These are phyloP conservation scores for Phaffia rhodozyma DNA, from an alignment of 1,284 basidiomycete species.

Conservation along the genomic window DNA sequence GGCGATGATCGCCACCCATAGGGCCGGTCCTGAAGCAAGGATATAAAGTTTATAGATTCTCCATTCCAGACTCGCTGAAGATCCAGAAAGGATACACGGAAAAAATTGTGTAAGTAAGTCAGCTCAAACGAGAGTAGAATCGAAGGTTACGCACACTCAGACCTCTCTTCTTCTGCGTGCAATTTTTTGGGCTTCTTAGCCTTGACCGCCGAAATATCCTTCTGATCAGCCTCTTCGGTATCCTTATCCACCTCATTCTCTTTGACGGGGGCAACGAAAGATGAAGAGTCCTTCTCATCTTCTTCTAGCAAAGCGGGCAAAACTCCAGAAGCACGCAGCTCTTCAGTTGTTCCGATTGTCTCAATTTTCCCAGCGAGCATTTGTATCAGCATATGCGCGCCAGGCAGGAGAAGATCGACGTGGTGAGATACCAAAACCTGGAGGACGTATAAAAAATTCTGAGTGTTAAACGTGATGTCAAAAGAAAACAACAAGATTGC, in stretches of 20 bases:
- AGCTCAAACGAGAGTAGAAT: constrained; percentile 30
- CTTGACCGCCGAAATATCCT: constrained; percentile 26
- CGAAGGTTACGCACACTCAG: constrained; percentile 40
- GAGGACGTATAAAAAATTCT: background rate
- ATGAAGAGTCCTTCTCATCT: background rate
- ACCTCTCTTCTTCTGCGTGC: constrained; percentile 56
- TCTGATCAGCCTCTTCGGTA: constrained; percentile 34
- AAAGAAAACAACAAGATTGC: background rate
- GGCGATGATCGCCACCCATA: constrained; percentile 21
- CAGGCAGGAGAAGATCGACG: constrained; percentile 58
- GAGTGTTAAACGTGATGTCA: background rate
- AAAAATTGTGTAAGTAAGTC: constrained; percentile 28
- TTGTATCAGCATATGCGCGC: constrained; percentile 53
- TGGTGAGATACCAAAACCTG: constrained; percentile 61
- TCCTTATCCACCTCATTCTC: constrained; percentile 42
- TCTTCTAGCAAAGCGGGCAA: constrained; percentile 29
- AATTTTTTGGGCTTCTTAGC: constrained; percentile 51
- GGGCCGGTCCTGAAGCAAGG: constrained; percentile 32
- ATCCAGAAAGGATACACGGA: constrained; percentile 25
- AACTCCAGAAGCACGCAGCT: constrained; percentile 46
- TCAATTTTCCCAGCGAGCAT: constrained; percentile 63
- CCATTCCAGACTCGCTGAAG: constrained; percentile 38
- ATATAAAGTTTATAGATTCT: constrained; percentile 65
- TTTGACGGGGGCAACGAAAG: constrained; percentile 27
- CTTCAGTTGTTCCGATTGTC: constrained; percentile 51